Evolutionary conservation across 805 yeast genomes (phyloP).

Genomic region (Candida sanyiensis): DNA sequence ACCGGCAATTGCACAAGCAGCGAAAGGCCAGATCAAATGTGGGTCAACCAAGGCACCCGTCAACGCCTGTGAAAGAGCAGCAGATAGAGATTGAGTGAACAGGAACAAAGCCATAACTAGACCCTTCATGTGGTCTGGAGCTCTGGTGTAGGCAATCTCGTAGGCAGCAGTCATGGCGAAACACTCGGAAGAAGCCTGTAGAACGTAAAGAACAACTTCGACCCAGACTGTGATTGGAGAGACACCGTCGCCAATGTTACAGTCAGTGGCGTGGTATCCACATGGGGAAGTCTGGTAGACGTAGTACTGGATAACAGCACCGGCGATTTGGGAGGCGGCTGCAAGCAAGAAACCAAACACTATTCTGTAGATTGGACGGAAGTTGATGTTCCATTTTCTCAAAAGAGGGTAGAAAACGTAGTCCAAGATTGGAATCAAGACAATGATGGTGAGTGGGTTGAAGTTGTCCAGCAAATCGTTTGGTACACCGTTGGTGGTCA

Average conservation of each 20-base stretch:
- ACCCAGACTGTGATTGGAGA: conserved; percentile 54
- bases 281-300: conserved; percentile 70
- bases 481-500: conserved; percentile 71
- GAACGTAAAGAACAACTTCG: conserved; percentile 58
- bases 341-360: conserved; percentile 62
- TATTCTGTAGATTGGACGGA: conserved; percentile 67
- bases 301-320: conserved; percentile 62
- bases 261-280: conserved; percentile 51
- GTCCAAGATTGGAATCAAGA: conserved; percentile 72
- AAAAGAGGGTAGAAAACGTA: conserved; percentile 46
- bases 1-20: conserved; percentile 54
- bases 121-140: conserved; percentile 50
- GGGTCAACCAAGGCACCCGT: conserved; percentile 65
- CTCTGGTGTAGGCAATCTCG: conserved; percentile 78
- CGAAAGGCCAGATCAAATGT: conserved; percentile 60
- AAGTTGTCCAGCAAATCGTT: conserved; percentile 72
- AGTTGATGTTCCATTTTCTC: conserved; percentile 41
- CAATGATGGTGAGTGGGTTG: conserved; percentile 66
- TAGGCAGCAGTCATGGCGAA: conserved; percentile 74
- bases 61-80: conserved; percentile 68
- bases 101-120: conserved; percentile 47
- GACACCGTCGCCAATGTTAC: conserved; percentile 30
- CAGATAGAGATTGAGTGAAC: conserved; percentile 65
- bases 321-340: conserved; percentile 28
- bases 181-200: conserved; percentile 69